Evolutionary conservation across 2,329 filamentous ascomycete genomes (phyloP), one percentile per base, ranked within the genome.

Genomic region (Pseudocercospora fijiensis): DNA sequence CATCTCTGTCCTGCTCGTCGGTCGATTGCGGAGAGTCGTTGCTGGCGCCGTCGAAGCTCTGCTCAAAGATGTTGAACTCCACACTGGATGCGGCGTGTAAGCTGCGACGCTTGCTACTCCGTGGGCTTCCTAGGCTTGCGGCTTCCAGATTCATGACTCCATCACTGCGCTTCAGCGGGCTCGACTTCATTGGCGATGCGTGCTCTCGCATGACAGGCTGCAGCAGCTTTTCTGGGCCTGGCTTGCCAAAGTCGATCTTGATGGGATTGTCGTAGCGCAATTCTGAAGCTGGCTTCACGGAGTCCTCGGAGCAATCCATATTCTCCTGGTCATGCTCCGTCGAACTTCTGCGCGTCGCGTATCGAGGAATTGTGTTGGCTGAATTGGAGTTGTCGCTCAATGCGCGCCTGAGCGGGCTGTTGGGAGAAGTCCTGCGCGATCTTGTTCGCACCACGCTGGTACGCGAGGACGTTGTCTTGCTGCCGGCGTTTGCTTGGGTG

Each of bases 81-180:
- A 66, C 88, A 81, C 69, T 65, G 51, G 80, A 85, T 49, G 88
- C 85, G 57, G 89, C 89, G 75, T 96, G 91, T 70, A 96, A 79
- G 78, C 93, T 97, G 72, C 95, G 87, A 69, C 95, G 86, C 70
- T 76, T 76, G 81, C 97, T 97, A 53, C 93, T 91, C 64, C 94
- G 90, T 0, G 95, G 94, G 73, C 91, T 97, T 70, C 90, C 90
- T 61, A 90, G 83, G 71, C 85, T 89, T 27, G 87, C 83, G 67
- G 91, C 89, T 72, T 96, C 93, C 56, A 96, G 80, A 72, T 91
- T 92, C 90, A 96, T 94, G 58, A 89, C 89, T 49, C 90, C 89
- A 79, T 98, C 94, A 74, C 90, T 94, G 71, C 95, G 88, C 83
- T 98, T 97, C 70, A 98, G 80, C 4, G 94, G 93, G 75, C 94